Conservation (phyloP, 108 stramenopile species). For the Thalassiosira profunda region DNA sequence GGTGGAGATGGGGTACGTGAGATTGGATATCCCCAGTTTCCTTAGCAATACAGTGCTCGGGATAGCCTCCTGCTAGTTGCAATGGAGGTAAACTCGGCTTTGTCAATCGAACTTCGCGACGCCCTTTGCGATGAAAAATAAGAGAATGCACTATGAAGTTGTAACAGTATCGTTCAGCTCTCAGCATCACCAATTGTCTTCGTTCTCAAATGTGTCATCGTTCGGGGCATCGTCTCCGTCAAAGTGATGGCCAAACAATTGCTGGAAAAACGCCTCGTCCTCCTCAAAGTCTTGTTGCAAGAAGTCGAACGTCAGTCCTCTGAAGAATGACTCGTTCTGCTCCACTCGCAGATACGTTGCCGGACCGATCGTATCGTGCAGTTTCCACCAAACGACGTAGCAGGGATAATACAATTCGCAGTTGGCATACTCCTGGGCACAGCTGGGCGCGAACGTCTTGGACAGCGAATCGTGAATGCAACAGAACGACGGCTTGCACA, state of each 20-base stretch:
- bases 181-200: constrained; percentile 50
- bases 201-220: constrained; percentile 49
- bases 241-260: constrained; percentile 63
- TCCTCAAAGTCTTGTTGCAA: constrained; percentile 31
- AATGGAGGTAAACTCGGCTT: too few species aligned
- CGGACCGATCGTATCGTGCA: constrained; percentile 61
- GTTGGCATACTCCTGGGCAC: constrained; percentile 45
- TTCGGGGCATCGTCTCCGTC: constrained; percentile 46
- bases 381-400: constrained; percentile 67
- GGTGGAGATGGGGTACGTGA: constrained; percentile 37
- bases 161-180: too few species aligned
- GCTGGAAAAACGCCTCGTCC: constrained; percentile 35
- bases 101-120: too few species aligned
- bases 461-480: constrained; percentile 56
- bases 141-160: too few species aligned
- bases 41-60: too few species aligned
- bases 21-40: constrained; percentile 46
- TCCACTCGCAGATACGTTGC: constrained; percentile 53
- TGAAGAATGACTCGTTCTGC: constrained; percentile 52
- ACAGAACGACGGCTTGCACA: constrained; percentile 65
- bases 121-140: too few species aligned
- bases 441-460: constrained; percentile 33
- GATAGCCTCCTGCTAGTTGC: too few species aligned
- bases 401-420: constrained; percentile 58
- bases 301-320: constrained; percentile 24